These are phyloP conservation scores for Tricholoma furcatifolium DNA, from an alignment of 768 basidiomycete genomes.

Conservation along the genomic window DNA sequence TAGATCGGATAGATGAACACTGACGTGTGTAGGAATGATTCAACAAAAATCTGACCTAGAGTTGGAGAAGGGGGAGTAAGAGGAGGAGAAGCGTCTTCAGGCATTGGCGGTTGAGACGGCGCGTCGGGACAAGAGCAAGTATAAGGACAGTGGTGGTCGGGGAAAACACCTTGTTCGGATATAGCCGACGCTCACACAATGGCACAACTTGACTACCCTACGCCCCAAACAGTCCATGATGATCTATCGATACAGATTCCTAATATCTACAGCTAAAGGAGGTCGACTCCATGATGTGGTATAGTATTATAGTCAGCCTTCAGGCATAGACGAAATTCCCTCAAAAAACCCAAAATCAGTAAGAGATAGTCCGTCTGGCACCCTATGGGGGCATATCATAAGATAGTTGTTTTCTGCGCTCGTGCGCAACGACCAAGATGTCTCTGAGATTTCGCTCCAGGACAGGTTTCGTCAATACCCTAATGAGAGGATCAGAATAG, in stretches of 20 bases:
- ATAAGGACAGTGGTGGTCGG: constrained; percentile 10
- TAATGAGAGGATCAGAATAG: constrained; percentile 26
- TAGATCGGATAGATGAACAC: constrained; percentile 25
- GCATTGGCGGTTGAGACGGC: constrained; percentile 14
- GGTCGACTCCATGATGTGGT: too few relatives aligned
- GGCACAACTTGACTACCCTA: constrained; percentile 4
- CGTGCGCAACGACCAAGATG: constrained; percentile 44
- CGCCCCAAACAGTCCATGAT: background rate
- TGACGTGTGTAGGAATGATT: background rate
- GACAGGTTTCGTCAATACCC: constrained; percentile 80
- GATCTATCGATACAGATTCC: too few relatives aligned
- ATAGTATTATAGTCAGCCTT: too few relatives aligned
- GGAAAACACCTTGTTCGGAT: constrained; percentile 29
- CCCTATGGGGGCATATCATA: constrained; percentile 10
- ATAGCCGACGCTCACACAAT: constrained; percentile 28
- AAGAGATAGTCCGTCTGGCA: background rate
- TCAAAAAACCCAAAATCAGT: too few relatives aligned
- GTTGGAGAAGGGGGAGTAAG: constrained; percentile 47
- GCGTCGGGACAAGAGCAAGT: constrained; percentile 10
- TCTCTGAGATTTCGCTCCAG: constrained; percentile 54
- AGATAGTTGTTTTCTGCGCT: constrained; percentile 37
- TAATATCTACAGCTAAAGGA: too few relatives aligned
- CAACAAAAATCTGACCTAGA: constrained; percentile 35
- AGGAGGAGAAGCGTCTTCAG: constrained; percentile 28
- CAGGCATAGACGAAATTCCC: too few relatives aligned